Conservation (phyloP, 352 stramenopile species). For the Aphanomyces invadans region DNA sequence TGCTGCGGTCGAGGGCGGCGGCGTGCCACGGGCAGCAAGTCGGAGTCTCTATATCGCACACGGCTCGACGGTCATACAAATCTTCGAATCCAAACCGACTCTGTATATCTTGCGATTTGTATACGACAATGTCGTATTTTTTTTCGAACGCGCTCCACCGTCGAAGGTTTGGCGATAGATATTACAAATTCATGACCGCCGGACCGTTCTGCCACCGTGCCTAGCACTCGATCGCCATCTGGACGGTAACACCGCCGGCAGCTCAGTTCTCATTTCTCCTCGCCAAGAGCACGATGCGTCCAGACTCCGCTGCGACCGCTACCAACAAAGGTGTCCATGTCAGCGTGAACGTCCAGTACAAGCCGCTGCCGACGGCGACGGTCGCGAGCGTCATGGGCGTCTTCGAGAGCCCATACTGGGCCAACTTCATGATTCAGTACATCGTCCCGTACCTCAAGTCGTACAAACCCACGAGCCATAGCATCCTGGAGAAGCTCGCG, state of each 20-base stretch:
- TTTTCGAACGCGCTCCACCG: conserved; percentile 15
- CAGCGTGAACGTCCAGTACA: conserved; percentile 52
- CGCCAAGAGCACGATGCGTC: neutral
- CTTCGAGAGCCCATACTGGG: conserved; percentile 73
- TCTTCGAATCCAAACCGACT: conserved; percentile 4
- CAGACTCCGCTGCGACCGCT: neutral
- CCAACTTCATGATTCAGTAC: conserved; percentile 84
- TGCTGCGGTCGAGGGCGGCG: no score
- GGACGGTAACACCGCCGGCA: neutral
- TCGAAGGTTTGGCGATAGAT: neutral
- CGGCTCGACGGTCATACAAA: neutral
- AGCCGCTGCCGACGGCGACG: conserved; percentile 48
- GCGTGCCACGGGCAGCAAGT: neutral
- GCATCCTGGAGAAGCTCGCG: conserved; percentile 48
- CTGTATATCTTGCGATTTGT: conserved; percentile 1
- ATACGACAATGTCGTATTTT: neutral
- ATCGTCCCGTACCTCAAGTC: conserved; percentile 81
- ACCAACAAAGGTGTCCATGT: conserved; percentile 19
- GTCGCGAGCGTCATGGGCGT: conserved; percentile 72
- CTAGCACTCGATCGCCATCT: neutral
- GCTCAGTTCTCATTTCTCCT: conserved; percentile 11
- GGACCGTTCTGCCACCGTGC: neutral
- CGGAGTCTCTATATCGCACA: neutral
- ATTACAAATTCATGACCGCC: conserved; percentile 3
- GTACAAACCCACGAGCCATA: conserved; percentile 58